Evolutionary conservation across 1,284 basidiomycete genomes (phyloP), one percentile per base, ranked within the genome.

Genomic region (Malassezia japonica): DNA sequence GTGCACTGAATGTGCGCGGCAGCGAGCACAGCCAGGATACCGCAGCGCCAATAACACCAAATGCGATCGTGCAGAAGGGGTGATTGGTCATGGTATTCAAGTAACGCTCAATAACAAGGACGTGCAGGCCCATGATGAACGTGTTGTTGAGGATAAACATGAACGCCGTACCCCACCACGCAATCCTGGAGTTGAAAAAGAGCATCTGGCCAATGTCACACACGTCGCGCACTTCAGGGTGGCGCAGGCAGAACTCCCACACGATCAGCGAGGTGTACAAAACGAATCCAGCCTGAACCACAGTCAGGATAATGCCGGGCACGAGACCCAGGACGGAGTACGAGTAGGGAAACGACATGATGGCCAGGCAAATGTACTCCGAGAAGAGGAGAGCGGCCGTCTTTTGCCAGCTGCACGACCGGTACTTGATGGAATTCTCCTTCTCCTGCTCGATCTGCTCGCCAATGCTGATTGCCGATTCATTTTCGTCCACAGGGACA

Each of bases 131-230:
- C 21, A 40, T 40, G 27, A 40, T 24, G 23, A 40, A 40, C 1
- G 23, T 40, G 21, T 40, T 40, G 23, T 40, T 27, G 6, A 27
- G n/a, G 27, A 40, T 40, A 23, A 40, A 40, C 38, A 40, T 40
- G 24, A 40, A 5, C 13, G 21, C 21, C 3, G 23, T 40, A 6
- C 8, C 6, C 38, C 38, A 40, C 23, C 21, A 25, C 2, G 38
- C 38, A 18, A 24, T 28, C 8, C 28, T 8, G 23, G 6, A 40
- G 6, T 40, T 40, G 16, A 24, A 25, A 27, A 40, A 40, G 15
- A 40, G 38, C 6, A 40, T 23, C 3, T 40, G 38, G 15, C 38
- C 38, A 13, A 27, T 40, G 16, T 40, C 38, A 4, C 23, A 25
- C 8, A 40, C 38, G 27, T 27, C 23, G 15, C 38, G 38, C 13